Evolutionary conservation across 495 filamentous ascomycete genomes (phyloP).

Genomic region (Penicillium desertorum): DNA sequence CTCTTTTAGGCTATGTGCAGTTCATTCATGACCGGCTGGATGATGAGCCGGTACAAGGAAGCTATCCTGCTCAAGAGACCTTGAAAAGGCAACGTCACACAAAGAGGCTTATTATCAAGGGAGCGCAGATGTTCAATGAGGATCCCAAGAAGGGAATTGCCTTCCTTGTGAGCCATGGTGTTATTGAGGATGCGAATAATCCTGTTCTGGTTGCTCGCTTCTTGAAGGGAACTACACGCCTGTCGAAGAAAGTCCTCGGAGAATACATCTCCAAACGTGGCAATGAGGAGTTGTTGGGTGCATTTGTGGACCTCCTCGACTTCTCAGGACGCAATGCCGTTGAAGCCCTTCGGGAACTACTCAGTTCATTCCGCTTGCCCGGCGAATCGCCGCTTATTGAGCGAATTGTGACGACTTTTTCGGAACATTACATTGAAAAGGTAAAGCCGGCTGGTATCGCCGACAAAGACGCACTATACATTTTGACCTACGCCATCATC

Average conservation of each 20-base stretch:
- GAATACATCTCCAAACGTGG: constrained; percentile 89
- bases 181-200: constrained; percentile 74
- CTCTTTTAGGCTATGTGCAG: constrained; percentile 85
- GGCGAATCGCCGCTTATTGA: constrained; percentile 93
- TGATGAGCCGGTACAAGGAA: constrained; percentile 60
- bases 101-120: constrained; percentile 86
- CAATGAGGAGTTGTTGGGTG: constrained; percentile 76
- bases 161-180: constrained; percentile 76
- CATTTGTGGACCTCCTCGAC: constrained; percentile 81
- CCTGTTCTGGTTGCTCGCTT: constrained; percentile 75
- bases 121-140: constrained; percentile 91
- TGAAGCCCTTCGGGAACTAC: constrained; percentile 80
- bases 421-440: constrained; percentile 79
- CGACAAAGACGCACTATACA: constrained; percentile 84
- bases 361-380: constrained; percentile 91
- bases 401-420: constrained; percentile 82
- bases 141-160: constrained; percentile 86
- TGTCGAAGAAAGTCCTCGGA: constrained; percentile 88
- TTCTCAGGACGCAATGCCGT: constrained; percentile 85
- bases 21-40: constrained; percentile 86
- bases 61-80: constrained; percentile 61
- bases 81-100: constrained; percentile 69
- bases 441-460: constrained; percentile 71
- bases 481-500: constrained; percentile 94
- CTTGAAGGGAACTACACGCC: constrained; percentile 75